Evolutionary conservation across 805 yeast species (phyloP).

Genomic region (Millerozyma acaciae): DNA sequence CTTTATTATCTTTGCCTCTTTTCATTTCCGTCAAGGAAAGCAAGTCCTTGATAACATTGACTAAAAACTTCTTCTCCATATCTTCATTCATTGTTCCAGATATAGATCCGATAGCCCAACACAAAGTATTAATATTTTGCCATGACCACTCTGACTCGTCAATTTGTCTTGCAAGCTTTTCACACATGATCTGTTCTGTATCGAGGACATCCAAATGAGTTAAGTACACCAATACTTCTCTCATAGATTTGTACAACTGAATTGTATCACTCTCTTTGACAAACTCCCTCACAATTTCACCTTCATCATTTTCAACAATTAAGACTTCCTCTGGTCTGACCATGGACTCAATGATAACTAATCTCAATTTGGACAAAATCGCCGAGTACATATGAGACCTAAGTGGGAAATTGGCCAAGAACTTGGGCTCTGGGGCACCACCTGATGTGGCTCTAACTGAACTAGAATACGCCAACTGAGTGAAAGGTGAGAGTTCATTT

Average conservation of each 20-base stretch:
- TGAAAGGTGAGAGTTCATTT: slow-evolving; percentile 66
- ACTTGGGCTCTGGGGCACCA: slow-evolving; percentile 84
- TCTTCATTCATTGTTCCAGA: slow-evolving; percentile 99
- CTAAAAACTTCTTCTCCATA: slow-evolving; percentile 91
- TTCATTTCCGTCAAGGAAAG: slow-evolving; percentile 91
- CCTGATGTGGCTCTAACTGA: slow-evolving; percentile 47
- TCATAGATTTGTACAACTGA: slow-evolving; percentile 89
- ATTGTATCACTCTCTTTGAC: slow-evolving; percentile 97
- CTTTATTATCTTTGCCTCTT: slow-evolving; percentile 96
- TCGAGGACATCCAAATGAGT: slow-evolving; percentile 94
- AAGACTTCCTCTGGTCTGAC: slow-evolving; percentile 98
- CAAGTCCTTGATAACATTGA: slow-evolving; percentile 87
- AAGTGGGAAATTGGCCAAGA: slow-evolving; percentile 72
- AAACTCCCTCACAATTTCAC: slow-evolving; percentile 96
- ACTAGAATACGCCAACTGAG: slow-evolving; percentile 55
- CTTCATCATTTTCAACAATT: slow-evolving; percentile 96
- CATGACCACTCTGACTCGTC: slow-evolving; percentile 99
- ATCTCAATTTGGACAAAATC: slow-evolving; percentile 75
- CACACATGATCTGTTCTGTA: slow-evolving; percentile 90
- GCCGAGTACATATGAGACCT: slow-evolving; percentile 82
- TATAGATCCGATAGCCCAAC: slow-evolving; percentile 99
- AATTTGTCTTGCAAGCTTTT: slow-evolving; percentile 84
- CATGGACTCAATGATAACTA: slow-evolving; percentile 96
- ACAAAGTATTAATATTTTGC: slow-evolving; percentile 93
- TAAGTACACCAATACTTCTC: slow-evolving; percentile 90